Percentiles rank a stretch among this genome's conserved stretches.
phyloP scores from a whole-genome alignment of 1,284 basidiomycete species.

The Puccinia coronata region DNA sequence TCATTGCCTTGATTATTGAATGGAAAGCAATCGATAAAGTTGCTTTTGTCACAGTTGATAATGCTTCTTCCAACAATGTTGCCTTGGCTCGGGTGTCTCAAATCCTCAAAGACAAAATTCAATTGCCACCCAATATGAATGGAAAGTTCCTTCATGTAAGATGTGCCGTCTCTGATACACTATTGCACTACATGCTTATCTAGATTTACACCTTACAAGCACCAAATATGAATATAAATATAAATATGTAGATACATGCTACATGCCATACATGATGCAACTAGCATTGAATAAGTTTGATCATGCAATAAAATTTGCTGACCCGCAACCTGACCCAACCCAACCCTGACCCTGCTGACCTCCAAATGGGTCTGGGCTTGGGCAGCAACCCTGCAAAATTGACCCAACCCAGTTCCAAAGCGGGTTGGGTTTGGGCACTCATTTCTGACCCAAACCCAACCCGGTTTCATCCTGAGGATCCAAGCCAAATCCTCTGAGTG shows the following conservation, averaged over 20 bases:
- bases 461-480: too few relatives aligned
- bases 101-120: not conserved
- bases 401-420: conserved; percentile 5
- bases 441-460: too few relatives aligned
- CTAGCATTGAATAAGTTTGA: not conserved
- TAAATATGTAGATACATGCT: conserved; percentile 7
- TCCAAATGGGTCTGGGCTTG: not conserved
- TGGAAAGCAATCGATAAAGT: not conserved
- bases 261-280: too few relatives aligned
- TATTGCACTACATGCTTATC: not conserved
- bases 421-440: too few relatives aligned
- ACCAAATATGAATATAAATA: not conserved
- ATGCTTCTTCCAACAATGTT: not conserved
- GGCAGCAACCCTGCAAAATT: conserved; percentile 5
- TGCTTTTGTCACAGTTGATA: too few relatives aligned
- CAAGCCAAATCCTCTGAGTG: too few relatives aligned
- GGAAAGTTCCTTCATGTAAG: not conserved
- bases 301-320: not conserved
- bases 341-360: not conserved
- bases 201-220: not conserved
- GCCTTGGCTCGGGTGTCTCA: not conserved
- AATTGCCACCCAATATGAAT: not conserved
- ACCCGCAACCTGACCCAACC: not conserved
- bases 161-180: not conserved
- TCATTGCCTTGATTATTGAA: not conserved